Evolutionary conservation across 1,139 yeast genomes (phyloP).

Genomic region (Saccharomyces uvarum): DNA sequence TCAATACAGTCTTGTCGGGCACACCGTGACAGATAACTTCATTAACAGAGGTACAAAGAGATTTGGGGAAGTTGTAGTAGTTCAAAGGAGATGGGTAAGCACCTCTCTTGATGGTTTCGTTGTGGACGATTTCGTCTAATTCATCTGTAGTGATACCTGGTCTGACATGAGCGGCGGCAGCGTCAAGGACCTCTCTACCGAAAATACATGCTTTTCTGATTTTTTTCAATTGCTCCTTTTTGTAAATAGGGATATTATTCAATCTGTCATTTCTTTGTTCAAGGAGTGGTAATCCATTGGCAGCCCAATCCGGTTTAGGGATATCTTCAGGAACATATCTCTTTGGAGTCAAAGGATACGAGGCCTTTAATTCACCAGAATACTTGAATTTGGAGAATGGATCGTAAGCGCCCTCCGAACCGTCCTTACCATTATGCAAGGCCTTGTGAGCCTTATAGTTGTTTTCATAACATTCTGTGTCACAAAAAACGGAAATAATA

Average conservation of each 20-base stretch:
- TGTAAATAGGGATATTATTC: constrained; percentile 55
- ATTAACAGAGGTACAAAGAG: constrained; percentile 87
- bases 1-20: constrained; percentile 76
- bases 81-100: constrained; percentile 95
- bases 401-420: constrained; percentile 45
- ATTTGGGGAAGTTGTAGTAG: constrained; percentile 89
- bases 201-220: constrained; percentile 65
- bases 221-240: constrained; percentile 59
- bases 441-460: constrained; percentile 58
- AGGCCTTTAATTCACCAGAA: constrained; percentile 69
- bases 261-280: constrained; percentile 71
- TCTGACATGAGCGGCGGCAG: constrained; percentile 70
- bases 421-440: constrained; percentile 38
- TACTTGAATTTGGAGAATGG: constrained; percentile 78
- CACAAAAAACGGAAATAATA: constrained; percentile 60
- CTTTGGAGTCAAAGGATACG: constrained; percentile 71
- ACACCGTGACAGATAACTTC: constrained; percentile 97
- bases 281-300: constrained; percentile 65
- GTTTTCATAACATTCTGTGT: constrained; percentile 75
- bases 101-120: constrained; percentile 79
- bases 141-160: constrained; percentile 95
- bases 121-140: constrained; percentile 77
- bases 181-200: constrained; percentile 85
- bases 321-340: constrained; percentile 66
- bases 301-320: constrained; percentile 77